These are phyloP conservation scores for Podaxis sp. DNA, from an alignment of 768 basidiomycete species.

Conservation along the genomic window DNA sequence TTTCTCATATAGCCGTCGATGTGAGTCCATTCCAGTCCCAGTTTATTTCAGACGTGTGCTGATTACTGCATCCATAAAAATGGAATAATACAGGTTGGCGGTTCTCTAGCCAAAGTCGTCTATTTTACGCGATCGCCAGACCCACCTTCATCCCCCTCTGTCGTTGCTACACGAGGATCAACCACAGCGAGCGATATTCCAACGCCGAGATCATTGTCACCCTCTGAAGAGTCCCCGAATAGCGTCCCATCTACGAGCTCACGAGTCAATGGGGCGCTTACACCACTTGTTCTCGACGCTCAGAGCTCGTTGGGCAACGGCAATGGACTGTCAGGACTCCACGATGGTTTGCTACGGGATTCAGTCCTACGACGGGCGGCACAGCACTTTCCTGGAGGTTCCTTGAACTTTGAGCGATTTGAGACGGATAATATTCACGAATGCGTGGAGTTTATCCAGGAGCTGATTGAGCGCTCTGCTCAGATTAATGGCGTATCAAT, in stretches of 20 bases:
- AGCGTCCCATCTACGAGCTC: conserved; percentile 25
- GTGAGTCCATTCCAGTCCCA: conserved; percentile 44
- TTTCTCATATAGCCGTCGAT: conserved; percentile 96
- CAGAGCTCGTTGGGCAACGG: conserved; percentile 23
- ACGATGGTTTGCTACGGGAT: conserved; percentile 48
- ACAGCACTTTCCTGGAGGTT: conserved; percentile 91
- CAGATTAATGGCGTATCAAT: conserved; percentile 80
- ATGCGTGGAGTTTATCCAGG: conserved; percentile 83
- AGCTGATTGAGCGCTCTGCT: conserved; percentile 84
- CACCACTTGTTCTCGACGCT: conserved; percentile 70
- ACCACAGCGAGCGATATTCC: conserved; percentile 42
- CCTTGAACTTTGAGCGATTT: conserved; percentile 96
- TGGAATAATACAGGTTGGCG: conserved; percentile 70
- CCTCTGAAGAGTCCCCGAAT: conserved; percentile 28
- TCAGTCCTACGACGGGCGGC: conserved; percentile 66
- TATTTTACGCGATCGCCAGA: conserved; percentile 96
- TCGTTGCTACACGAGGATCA: conserved; percentile 56
- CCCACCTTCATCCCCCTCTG: conserved; percentile 73
- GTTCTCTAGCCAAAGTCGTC: conserved; percentile 95
- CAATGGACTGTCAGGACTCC: conserved; percentile 31
- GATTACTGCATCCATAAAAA: neutral
- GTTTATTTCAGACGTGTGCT: neutral
- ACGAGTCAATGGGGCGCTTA: conserved; percentile 70
- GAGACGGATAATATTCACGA: conserved; percentile 85
- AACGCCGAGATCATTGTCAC: conserved; percentile 41